Base-by-base conservation (phyloP, 2,329 filamentous ascomycete species). In the Macrophomina phaseolina region DNA sequence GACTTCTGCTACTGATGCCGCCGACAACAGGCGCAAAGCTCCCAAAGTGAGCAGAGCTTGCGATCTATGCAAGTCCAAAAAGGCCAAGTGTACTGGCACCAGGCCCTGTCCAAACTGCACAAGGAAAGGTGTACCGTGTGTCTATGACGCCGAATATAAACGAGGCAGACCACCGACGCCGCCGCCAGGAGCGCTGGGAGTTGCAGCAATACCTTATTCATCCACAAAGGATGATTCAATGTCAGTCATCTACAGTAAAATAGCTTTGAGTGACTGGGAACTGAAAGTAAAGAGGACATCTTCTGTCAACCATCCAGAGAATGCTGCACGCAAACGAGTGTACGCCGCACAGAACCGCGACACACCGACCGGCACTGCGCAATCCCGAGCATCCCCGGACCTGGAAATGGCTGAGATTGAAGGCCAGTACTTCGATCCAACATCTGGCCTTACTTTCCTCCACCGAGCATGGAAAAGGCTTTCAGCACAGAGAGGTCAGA, bases 391-490 rank as follows among this genome's bases (percentile, higher is more conserved):
- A 9, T 66, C 49, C 9, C 62, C 62, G 5, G 46, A 48, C 5
- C 12, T 60, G n/a, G 49, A 36, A 5, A 79, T 80, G 23, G 81
- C 83, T 1, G 84, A 86, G 67, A 81, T 85, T 11, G 81, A 85
- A 69, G 85, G 84, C 1, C 84, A 87, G 62, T 85, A 85, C 68
- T 79, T 86, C n/a, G 85, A 86, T 9, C 82, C 83, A 14, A 83
- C 85, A 4, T 81, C 85, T 73, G 73, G 82, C 51, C 74, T 84
- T 71, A 79, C 85, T 70, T 82, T 90, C 79, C 77, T 92, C 81
- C 70, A 91, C 76, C 88, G 90, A 82, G 81, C 90, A 83, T 81
- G 91, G 89, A 75, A 90, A 82, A 78, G 90, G 82, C 65, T 92
- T 72, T 69, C 89, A 82, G 53, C 89, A 83, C 61, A 88, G 82